Percentiles rank a stretch among this genome's conserved stretches.
Evolutionary conservation across 1,284 basidiomycete genomes (phyloP).

Genomic region (Malassezia brasiliensis): DNA sequence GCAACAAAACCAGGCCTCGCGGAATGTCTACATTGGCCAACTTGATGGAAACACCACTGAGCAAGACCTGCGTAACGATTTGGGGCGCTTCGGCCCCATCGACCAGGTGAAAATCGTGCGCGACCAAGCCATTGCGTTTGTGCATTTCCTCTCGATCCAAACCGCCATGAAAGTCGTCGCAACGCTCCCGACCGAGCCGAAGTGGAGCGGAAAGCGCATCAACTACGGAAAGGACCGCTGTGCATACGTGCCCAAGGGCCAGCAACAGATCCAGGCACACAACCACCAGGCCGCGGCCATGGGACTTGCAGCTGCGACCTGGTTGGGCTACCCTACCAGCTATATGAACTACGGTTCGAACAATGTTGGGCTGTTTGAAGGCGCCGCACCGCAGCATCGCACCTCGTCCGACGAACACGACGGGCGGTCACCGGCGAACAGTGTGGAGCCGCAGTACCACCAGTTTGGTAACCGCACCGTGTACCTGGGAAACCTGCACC

Average conservation of each 20-base stretch:
- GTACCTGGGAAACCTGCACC: constrained; percentile 47
- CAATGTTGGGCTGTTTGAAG: not conserved
- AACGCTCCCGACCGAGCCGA: constrained; percentile 36
- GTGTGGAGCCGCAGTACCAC: constrained; percentile 20
- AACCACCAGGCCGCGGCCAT: constrained; percentile 47
- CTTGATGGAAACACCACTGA: constrained; percentile 39
- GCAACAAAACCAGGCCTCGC: constrained; percentile 43
- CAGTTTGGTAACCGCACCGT: constrained; percentile 47
- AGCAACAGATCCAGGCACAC: constrained; percentile 47
- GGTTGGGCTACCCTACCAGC: constrained; percentile 42
- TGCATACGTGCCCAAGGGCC: constrained; percentile 45
- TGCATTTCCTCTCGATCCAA: constrained; percentile 45
- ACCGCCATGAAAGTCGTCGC: constrained; percentile 46
- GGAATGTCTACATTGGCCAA: constrained; percentile 44
- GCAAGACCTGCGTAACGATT: constrained; percentile 35
- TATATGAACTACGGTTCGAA: constrained; percentile 1
- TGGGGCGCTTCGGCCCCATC: constrained; percentile 43
- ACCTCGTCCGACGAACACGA: not conserved
- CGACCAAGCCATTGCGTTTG: constrained; percentile 47
- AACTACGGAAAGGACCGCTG: constrained; percentile 47
- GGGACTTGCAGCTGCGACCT: constrained; percentile 44
- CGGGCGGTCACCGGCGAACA: not conserved
- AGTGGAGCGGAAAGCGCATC: constrained; percentile 39
- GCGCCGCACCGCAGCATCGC: not conserved
- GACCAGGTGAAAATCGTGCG: constrained; percentile 48